Conservation (phyloP, 73 alveolate species). For the Blepharisma japonicum region DNA sequence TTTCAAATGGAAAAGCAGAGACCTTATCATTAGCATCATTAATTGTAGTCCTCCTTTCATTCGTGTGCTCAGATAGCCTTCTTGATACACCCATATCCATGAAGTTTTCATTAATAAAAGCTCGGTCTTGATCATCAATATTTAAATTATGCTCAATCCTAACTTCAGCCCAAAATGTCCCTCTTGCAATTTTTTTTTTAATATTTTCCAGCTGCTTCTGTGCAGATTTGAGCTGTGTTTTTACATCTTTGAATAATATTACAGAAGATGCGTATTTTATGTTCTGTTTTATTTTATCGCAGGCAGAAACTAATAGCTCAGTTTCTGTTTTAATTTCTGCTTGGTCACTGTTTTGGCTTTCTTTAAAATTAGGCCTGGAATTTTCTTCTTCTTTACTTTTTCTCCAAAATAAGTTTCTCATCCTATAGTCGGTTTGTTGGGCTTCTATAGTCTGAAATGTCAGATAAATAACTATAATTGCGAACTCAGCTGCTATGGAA, state of each 20-base stretch:
- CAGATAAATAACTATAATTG: neutral
- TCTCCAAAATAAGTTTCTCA: neutral
- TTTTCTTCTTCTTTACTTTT: neutral
- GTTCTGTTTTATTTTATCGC: slow-evolving; percentile 6
- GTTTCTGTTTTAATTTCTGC: slow-evolving; percentile 14
- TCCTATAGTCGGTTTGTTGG: neutral
- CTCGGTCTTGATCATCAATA: slow-evolving; percentile 30
- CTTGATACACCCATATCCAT: slow-evolving; percentile 1
- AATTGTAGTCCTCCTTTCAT: neutral
- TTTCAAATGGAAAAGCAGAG: neutral
- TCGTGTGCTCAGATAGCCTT: too few species aligned
- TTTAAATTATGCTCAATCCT: neutral
- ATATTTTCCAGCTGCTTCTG: neutral
- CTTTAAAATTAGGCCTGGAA: neutral
- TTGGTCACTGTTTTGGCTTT: neutral
- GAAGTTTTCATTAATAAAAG: slow-evolving; percentile 16
- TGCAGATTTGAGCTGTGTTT: neutral
- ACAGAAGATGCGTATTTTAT: neutral
- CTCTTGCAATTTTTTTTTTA: neutral
- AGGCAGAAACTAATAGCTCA: neutral
- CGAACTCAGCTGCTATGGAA: neutral
- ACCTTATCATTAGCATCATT: neutral
- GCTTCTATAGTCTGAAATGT: neutral
- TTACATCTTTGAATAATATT: slow-evolving; percentile 7
- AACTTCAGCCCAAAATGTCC: neutral